Conservation (phyloP, 2,329 filamentous ascomycete genomes). For the Rhynchosporium agropyri region DNA sequence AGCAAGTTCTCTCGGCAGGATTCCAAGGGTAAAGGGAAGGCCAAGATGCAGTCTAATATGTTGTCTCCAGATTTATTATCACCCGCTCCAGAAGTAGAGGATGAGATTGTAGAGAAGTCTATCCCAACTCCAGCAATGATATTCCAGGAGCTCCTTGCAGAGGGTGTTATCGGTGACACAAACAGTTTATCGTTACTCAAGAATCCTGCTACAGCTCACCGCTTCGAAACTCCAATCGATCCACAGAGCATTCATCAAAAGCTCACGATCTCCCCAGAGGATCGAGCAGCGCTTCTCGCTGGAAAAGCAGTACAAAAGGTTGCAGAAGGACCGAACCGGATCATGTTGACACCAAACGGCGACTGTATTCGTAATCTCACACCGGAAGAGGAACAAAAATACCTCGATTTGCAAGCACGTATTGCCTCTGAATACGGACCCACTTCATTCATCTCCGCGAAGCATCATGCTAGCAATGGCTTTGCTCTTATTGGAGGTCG, state of each 20-base stretch:
- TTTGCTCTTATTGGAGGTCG: slow-evolving; percentile 67
- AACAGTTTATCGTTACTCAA: slow-evolving; percentile 49
- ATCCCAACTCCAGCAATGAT: slow-evolving; percentile 41
- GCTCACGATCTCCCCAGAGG: slow-evolving; percentile 54
- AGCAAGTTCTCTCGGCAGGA: slow-evolving; percentile 26
- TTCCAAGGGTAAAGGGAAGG: slow-evolving; percentile 35
- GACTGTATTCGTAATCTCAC: slow-evolving; percentile 75
- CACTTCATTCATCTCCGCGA: slow-evolving; percentile 57
- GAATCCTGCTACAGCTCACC: slow-evolving; percentile 40
- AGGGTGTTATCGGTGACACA: slow-evolving; percentile 42
- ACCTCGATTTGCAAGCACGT: slow-evolving; percentile 66
- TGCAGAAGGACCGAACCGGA: slow-evolving; percentile 61
- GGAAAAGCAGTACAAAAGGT: slow-evolving; percentile 64
- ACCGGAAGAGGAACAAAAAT: slow-evolving; percentile 68
- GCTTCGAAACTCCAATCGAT: slow-evolving; percentile 42
- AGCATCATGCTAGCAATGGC: slow-evolving; percentile 57
- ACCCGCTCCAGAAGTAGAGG: slow-evolving; percentile 32
- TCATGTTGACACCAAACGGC: slow-evolving; percentile 75
- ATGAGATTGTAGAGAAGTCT: slow-evolving; percentile 39
- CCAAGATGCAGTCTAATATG: slow-evolving; percentile 30
- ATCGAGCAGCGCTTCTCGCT: slow-evolving; percentile 56
- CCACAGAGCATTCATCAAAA: slow-evolving; percentile 43
- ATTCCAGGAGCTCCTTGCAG: slow-evolving; percentile 46
- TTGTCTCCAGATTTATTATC: slow-evolving; percentile 29
- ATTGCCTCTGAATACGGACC: slow-evolving; percentile 57